These are phyloP conservation scores for Coemansia sp. DNA, from an alignment of 192 early-diverging fungal species.

Conservation along the genomic window DNA sequence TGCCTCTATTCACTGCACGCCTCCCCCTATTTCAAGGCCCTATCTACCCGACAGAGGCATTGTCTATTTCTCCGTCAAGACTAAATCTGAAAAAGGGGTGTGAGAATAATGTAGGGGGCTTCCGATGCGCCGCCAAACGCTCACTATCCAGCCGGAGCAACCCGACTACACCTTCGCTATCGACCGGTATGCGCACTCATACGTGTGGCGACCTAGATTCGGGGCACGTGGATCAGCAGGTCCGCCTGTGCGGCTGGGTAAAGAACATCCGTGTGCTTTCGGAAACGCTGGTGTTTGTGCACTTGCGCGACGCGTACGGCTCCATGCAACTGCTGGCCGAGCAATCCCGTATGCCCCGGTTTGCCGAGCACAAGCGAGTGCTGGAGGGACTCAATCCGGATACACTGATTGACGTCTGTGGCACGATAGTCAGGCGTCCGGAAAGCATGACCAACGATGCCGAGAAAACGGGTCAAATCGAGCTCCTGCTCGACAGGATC, in stretches of 20 bases:
- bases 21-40: constrained; percentile 1
- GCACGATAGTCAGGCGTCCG: constrained; percentile 61
- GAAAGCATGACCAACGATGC: constrained; percentile 34
- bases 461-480: constrained; percentile 62
- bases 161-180: constrained; percentile 5
- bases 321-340: constrained; percentile 63
- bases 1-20: constrained; percentile 6
- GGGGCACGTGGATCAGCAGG: constrained; percentile 59
- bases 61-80: constrained; percentile 3
- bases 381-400: constrained; percentile 60
- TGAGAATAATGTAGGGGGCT: background rate
- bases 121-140: constrained; percentile 6
- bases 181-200: constrained; percentile 64
- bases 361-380: constrained; percentile 25
- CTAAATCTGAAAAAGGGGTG: background rate
- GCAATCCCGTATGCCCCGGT: constrained; percentile 48
- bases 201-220: constrained; percentile 71
- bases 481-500: constrained; percentile 62
- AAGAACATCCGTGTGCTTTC: constrained; percentile 62
- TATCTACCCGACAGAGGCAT: constrained; percentile 1
- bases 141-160: background rate
- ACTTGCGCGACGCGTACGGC: constrained; percentile 76
- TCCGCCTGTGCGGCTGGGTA: constrained; percentile 78
- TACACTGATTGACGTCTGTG: constrained; percentile 68
- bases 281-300: constrained; percentile 70